Percentiles rank a stretch among this genome's conserved stretches.
Evolutionary conservation across 2,329 filamentous ascomycete species (phyloP).

Genomic region (Beauveria scarabaeidicola): DNA sequence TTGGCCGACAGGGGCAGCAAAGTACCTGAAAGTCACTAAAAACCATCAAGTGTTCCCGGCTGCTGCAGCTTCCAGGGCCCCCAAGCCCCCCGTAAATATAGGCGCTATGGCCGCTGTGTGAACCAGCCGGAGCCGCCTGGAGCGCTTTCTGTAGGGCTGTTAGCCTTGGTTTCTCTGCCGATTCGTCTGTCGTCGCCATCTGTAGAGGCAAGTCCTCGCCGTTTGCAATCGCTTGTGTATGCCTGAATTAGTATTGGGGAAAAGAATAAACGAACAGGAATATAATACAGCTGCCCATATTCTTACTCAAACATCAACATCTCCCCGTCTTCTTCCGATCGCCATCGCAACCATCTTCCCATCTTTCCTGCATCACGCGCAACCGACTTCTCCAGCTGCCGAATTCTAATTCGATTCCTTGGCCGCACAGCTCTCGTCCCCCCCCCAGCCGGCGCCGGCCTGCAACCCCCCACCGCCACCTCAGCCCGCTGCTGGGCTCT

Average conservation of each 20-base stretch:
- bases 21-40: not conserved
- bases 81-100: not conserved
- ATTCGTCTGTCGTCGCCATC: no score
- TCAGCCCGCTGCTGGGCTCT: conserved; percentile 8
- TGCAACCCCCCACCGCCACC: conserved; percentile 5
- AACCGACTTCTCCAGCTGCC: not conserved
- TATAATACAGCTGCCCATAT: not conserved
- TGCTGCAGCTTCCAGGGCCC: no score
- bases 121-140: not conserved
- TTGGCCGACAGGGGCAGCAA: not conserved
- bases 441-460: conserved; percentile 1
- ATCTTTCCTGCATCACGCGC: not conserved
- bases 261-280: not conserved
- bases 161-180: not conserved
- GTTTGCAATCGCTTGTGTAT: not conserved
- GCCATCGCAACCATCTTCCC: not conserved
- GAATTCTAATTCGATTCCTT: not conserved
- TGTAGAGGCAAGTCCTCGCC: no score
- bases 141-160: not conserved
- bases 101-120: conserved; percentile 1
- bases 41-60: not conserved
- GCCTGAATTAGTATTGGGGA: not conserved
- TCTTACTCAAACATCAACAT: not conserved
- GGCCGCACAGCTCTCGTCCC: not conserved
- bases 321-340: not conserved